Base-by-base conservation (phyloP, 352 stramenopile genomes). In the Phytophthora agathidicida region DNA sequence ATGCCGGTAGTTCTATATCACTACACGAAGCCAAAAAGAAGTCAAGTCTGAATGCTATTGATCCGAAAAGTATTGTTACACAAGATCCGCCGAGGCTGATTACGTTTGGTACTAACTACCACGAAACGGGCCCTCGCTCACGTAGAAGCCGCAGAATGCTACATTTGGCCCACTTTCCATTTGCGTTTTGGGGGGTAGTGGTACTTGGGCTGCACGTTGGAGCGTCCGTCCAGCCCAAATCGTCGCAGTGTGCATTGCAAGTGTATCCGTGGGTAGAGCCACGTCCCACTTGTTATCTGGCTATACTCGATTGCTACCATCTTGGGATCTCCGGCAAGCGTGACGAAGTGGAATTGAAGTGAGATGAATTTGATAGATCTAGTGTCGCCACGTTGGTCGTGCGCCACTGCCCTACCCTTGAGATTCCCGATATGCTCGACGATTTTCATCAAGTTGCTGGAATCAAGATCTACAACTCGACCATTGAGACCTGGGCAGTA, bases 391-490 rank as follows among this genome's bases (percentile, higher is more conserved):
- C 56, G 2, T 10, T 80, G 1, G 23, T 57, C 3, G 62, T 80
- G 31, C 64, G 63, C 0, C 71, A 77, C 28, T 80, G 71, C 5
- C 39, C 56, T 5, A 10, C 6, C 8, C 33, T 80, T 1, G 28
- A 62, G n/a, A 38, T 77, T 17, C 63, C 68, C 0, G 32, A 56
- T 0, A 35, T 47, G 9, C 27, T 80, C 5, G 36, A 44, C 0
- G 44, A 68, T 4, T 80, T 80, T 20, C 42, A 49, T 17, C 7
- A 36, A n/a, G 20, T 60, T 1, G 42, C 16, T 6, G 60, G 39
- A 11, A 32, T 77, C 3, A 77, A 80, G 35, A 38, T 77, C 3
- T 80, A 80, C 39, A 80, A 77, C 28, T 68, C 71, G 16, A 75
- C 71, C 0, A 70, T 77, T 7, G 16, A 20, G 0, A 26, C 42